These are phyloP conservation scores for Chara braunii DNA, from an alignment of 139 green algal species.

Conservation along the genomic window DNA sequence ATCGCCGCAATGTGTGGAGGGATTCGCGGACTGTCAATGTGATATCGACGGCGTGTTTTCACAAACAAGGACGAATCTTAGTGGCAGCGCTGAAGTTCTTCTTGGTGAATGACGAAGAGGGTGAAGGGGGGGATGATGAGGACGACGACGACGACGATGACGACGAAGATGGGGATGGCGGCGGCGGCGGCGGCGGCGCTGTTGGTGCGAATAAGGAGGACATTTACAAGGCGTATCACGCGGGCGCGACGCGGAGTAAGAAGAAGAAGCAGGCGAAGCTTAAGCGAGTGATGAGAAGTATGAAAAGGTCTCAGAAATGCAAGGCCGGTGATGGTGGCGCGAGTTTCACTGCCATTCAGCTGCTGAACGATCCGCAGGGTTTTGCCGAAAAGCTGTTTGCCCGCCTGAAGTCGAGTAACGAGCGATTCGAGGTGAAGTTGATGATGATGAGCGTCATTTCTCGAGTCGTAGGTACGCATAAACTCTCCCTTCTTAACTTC, in stretches of 20 bases:
- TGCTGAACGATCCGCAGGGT: constrained; percentile 89
- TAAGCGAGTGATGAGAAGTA: constrained; percentile 66
- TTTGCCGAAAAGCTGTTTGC: constrained; percentile 87
- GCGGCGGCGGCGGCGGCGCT: background rate
- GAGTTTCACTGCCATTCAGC: constrained; percentile 86
- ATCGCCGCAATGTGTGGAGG: constrained; percentile 85
- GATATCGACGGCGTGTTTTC: constrained; percentile 57
- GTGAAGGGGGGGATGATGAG: constrained; percentile 44
- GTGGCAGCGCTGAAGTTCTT: constrained; percentile 95
- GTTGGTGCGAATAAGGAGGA: constrained; percentile 8
- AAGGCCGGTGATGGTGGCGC: constrained; percentile 40
- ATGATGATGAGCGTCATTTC: constrained; percentile 50
- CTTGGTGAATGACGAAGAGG: constrained; percentile 50
- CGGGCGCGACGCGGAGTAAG: constrained; percentile 76
- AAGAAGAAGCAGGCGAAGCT: constrained; percentile 91
- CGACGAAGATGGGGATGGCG: too few relatives aligned
- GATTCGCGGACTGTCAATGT: constrained; percentile 90
- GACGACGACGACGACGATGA: constrained; percentile 54
- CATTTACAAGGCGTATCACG: constrained; percentile 68
- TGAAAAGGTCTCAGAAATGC: constrained; percentile 61
- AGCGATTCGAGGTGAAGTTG: constrained; percentile 69
- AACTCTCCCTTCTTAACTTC: constrained; percentile 88
- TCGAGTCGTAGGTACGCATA: constrained; percentile 79
- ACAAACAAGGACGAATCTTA: constrained; percentile 48
- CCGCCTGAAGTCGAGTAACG: constrained; percentile 55